Evolutionary conservation across 179 eudicot species (phyloP), one percentile per base, ranked within the genome.

Genomic region (Silene coronaria): DNA sequence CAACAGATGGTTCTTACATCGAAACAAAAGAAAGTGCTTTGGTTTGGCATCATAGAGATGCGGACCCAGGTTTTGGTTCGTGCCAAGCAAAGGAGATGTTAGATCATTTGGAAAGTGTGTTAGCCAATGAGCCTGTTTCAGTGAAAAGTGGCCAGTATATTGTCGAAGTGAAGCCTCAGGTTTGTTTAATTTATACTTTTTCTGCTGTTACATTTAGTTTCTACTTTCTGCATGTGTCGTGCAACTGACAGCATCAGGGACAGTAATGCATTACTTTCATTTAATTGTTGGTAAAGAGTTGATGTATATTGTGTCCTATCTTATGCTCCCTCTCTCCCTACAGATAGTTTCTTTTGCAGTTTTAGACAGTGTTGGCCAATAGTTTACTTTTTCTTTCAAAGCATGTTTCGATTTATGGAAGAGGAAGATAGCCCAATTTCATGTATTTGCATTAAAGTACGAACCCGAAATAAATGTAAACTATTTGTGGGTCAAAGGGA

Each of bases 161-260:
- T 55, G 92, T 91, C 8, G 96, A 91, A 86, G 93, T 91, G 51
- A 89, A 88, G 76, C 96, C 93, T 28, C 91, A 91, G 93, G 97
- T 92, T 79, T 68, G 73, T 67, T 48, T 27, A 32, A 17, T 66
- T 60, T 23, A 16, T 7, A 38, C 58, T 51, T 78, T 51, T 7
- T 28, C 38, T 53, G 58, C 14, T 27, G 2, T 22, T 46, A 45
- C 45, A 38, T 38, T 9, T 12, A 38, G 19, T 2, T 14, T 24
- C 38, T 63, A 4, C n/a, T n/a, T n/a, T n/a, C n/a, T 61, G 22
- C 22, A 57, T 57, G 61, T 57, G 57, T 57, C 61, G n/a, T 62
- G 36, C 16, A 23, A 27, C 5, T 65, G 45, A 65, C 27, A 21
- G 53, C 42, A 36, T 45, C 58, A 70, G 1, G 11, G 4, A 36